phyloP scores from a whole-genome alignment of 2,329 filamentous ascomycete species.

The Immersiporthe knoxdaviesiana region DNA sequence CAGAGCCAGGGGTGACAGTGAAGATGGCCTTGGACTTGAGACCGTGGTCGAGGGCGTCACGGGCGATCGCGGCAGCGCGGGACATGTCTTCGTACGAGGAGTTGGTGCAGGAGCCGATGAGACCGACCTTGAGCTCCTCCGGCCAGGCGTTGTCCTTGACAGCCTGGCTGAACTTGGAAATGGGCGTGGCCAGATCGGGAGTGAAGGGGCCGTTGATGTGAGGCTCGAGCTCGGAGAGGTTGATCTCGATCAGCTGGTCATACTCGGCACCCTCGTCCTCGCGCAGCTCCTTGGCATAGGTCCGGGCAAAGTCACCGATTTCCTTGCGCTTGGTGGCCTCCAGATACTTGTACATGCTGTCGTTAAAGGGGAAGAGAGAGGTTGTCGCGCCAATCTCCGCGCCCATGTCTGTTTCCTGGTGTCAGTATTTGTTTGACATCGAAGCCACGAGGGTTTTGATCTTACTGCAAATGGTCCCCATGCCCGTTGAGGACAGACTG shows the following conservation, averaged over 20 bases:
- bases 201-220: constrained; percentile 99
- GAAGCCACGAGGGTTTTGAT: too few relatives aligned
- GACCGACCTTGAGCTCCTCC: constrained; percentile 91
- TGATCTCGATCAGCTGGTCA: constrained; percentile 94
- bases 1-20: constrained; percentile 93
- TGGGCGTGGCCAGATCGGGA: constrained; percentile 94
- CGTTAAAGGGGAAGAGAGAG: constrained; percentile 96
- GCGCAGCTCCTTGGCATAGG: constrained; percentile 82
- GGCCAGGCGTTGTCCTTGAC: constrained; percentile 96
- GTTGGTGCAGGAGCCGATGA: constrained; percentile 99
- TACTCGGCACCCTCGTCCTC: constrained; percentile 92
- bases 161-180: constrained; percentile 95
- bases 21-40: constrained; percentile 93
- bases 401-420: too few relatives aligned
- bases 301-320: constrained; percentile 87
- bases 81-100: constrained; percentile 86
- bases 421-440: too few relatives aligned
- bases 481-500: constrained; percentile 78
- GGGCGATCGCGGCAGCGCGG: constrained; percentile 87
- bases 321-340: constrained; percentile 84
- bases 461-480: constrained; percentile 80
- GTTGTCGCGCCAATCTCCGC: constrained; percentile 85
- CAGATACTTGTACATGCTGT: constrained; percentile 97
- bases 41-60: constrained; percentile 88
- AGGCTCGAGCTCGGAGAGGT: constrained; percentile 92